Conservation (phyloP, 352 stramenopile species). For the Phytophthora idaei region DNA sequence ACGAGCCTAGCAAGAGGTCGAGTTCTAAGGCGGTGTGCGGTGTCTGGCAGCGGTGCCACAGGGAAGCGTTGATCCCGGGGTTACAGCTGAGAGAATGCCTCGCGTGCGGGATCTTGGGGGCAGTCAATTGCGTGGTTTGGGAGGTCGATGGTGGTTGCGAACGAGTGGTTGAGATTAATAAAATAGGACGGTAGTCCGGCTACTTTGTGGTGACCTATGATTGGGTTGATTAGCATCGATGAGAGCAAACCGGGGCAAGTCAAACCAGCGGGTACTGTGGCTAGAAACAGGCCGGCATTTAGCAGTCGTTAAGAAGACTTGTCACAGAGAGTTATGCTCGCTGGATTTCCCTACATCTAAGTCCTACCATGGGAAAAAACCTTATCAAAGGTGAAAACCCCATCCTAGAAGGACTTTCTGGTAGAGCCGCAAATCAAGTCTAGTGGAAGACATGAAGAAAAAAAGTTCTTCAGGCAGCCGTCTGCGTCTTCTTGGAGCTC, state of each 20-base stretch:
- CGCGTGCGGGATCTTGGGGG: background rate
- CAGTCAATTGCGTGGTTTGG: background rate
- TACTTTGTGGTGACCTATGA: background rate
- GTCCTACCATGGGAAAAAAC: background rate
- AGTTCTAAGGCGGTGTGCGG: background rate
- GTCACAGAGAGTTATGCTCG: background rate
- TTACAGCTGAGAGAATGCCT: background rate
- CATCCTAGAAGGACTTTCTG: conserved; percentile 1
- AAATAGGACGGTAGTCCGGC: background rate
- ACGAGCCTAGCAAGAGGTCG: background rate
- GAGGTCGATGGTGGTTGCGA: no score
- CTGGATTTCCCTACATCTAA: conserved; percentile 1
- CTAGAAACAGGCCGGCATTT: background rate
- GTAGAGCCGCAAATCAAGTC: background rate
- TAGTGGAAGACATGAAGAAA: background rate
- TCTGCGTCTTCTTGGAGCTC: background rate
- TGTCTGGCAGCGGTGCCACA: background rate
- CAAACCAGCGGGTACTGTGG: background rate
- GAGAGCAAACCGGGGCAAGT: background rate
- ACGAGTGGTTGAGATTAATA: background rate
- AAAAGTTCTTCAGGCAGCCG: background rate
- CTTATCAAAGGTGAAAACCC: conserved; percentile 1
- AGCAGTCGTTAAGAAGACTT: background rate
- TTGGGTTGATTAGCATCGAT: background rate
- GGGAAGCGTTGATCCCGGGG: no score